A percentile compares a stretch with the other conserved stretches of the same genome.
These are phyloP conservation scores for Nicotiana noctiflora DNA, from an alignment of 257 asterid species.

Conservation along the genomic window DNA sequence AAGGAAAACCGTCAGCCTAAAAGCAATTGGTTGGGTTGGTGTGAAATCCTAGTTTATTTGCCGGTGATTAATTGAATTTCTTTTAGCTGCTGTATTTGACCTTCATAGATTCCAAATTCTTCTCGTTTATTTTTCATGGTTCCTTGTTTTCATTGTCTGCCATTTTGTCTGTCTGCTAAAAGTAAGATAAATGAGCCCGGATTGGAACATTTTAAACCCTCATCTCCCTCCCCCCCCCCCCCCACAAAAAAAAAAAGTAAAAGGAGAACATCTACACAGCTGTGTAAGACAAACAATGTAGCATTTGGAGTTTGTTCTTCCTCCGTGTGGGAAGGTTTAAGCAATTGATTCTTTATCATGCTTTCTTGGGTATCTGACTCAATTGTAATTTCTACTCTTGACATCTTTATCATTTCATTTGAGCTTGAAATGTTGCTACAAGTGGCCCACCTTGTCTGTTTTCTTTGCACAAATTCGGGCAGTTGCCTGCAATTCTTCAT, in stretches of 20 bases:
- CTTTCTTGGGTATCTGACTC: conserved; percentile 2
- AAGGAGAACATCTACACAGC: neutral
- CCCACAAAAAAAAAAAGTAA: no score
- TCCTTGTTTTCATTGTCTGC: neutral
- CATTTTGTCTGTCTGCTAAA: neutral
- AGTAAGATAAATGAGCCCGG: neutral
- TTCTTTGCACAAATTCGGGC: neutral
- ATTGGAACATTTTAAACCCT: neutral
- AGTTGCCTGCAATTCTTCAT: neutral
- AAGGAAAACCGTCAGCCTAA: conserved; percentile 83
- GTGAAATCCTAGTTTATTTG: conserved; percentile 61
- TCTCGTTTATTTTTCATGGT: neutral
- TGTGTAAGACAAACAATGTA: neutral
- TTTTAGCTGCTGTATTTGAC: conserved; percentile 34
- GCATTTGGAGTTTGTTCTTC: neutral
- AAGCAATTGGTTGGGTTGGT: conserved; percentile 70
- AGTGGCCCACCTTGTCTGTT: neutral
- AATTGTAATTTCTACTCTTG: conserved; percentile 1
- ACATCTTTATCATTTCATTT: neutral
- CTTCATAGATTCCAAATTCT: conserved; percentile 12
- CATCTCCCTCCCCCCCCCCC: neutral
- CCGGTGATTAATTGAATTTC: conserved; percentile 72
- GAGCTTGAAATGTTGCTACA: conserved; percentile 2
- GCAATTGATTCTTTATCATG: neutral
- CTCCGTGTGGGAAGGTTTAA: neutral